Percentiles rank a stretch among this genome's conserved stretches.
phyloP scores from a whole-genome alignment of 75 land plant species.

The Chamaecyparis obtusa region DNA sequence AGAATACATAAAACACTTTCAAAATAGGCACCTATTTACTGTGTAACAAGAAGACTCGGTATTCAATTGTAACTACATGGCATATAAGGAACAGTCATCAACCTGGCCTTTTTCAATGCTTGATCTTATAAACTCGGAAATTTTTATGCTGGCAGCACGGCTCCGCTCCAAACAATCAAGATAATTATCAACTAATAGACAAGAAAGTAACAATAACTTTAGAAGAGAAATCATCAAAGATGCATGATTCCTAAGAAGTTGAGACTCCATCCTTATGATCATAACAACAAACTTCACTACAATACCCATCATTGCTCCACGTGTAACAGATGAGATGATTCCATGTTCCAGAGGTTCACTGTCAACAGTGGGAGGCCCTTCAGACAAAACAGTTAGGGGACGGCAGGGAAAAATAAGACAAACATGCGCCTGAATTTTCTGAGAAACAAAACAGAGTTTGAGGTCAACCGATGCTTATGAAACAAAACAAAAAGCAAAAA shows the following conservation, averaged over 20 bases:
- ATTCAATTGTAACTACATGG: background rate
- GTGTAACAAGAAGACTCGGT: background rate
- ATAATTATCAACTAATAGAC: constrained; percentile 61
- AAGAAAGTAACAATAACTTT: background rate
- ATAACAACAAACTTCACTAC: background rate
- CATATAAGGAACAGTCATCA: background rate
- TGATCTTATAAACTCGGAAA: constrained; percentile 70
- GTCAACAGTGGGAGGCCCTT: constrained; percentile 24
- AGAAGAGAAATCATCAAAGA: background rate
- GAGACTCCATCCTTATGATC: background rate
- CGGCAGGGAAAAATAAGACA: constrained; percentile 73
- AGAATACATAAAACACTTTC: background rate
- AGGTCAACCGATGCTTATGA: background rate
- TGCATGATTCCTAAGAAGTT: background rate
- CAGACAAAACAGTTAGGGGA: constrained; percentile 39
- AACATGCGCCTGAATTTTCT: constrained; percentile 66
- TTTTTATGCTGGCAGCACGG: constrained; percentile 62
- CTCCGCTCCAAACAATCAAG: constrained; percentile 69
- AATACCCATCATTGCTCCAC: constrained; percentile 76
- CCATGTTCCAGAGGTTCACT: constrained; percentile 71
- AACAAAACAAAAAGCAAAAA: background rate
- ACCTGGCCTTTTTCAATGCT: constrained; percentile 47
- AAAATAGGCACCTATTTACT: background rate
- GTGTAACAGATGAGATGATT: constrained; percentile 72
- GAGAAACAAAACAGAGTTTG: constrained; percentile 9